Evolutionary conservation across 1,284 basidiomycete genomes (phyloP).

Genomic region (Cutaneotrichosporon cyanovorans): DNA sequence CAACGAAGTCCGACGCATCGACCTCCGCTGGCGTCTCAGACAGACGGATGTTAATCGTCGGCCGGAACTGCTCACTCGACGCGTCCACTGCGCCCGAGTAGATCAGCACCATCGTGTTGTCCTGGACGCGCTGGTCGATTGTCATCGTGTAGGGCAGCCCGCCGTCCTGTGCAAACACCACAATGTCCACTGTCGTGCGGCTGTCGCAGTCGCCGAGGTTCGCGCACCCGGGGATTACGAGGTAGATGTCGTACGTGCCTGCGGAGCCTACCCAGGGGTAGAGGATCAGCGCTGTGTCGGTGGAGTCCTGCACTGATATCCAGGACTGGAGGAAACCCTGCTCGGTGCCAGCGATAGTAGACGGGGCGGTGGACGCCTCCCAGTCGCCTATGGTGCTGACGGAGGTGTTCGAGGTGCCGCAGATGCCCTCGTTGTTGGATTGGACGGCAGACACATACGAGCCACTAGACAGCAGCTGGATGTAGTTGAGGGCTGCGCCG

Average conservation of each 20-base stretch:
- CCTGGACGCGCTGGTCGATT: conserved; percentile 64
- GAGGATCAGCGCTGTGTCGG: conserved; percentile 74
- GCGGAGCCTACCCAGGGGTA: conserved; percentile 80
- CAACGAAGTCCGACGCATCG: conserved; percentile 59
- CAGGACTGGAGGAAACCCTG: conserved; percentile 66
- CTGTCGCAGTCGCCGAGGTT: conserved; percentile 68
- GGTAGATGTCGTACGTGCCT: conserved; percentile 74
- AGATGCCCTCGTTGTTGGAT: conserved; percentile 49
- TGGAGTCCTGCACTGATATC: conserved; percentile 53
- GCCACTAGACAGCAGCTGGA: conserved; percentile 85
- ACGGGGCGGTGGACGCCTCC: conserved; percentile 57
- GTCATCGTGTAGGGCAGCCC: conserved; percentile 59
- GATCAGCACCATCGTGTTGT: conserved; percentile 58
- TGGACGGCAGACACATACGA: conserved; percentile 23
- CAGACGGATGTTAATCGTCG: conserved; percentile 65
- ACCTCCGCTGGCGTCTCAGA: conserved; percentile 58
- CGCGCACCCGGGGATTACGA: conserved; percentile 80
- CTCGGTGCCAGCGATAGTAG: conserved; percentile 68
- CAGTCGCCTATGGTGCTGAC: conserved; percentile 59
- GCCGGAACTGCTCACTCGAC: conserved; percentile 59
- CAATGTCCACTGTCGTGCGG: conserved; percentile 75
- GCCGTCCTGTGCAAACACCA: conserved; percentile 67
- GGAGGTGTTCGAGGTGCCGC: conserved; percentile 25
- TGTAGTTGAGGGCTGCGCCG: conserved; percentile 72
- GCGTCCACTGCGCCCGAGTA: conserved; percentile 78